phyloP scores from a whole-genome alignment of 306 rosid genomes.

The Castanospermum australe region DNA sequence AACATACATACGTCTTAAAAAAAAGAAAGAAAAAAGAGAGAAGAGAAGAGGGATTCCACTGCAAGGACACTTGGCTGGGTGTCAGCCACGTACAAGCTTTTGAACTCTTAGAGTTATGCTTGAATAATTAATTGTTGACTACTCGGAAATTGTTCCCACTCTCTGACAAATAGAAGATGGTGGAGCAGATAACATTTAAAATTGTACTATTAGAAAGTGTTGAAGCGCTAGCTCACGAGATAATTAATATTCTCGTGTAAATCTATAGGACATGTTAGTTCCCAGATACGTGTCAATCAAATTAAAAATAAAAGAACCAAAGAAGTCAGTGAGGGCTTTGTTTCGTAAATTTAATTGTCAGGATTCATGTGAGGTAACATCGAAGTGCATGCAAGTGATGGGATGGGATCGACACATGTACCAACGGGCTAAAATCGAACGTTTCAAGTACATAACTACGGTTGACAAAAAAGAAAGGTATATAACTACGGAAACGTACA shows the following conservation, averaged over 20 bases:
- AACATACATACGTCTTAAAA: neutral
- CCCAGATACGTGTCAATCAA: slow-evolving; percentile 24
- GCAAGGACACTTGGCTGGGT: slow-evolving; percentile 24
- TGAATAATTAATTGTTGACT: slow-evolving; percentile 27
- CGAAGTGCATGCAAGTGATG: neutral
- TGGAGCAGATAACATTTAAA: slow-evolving; percentile 4
- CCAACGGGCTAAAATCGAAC: too few species aligned
- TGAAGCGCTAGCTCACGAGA: slow-evolving; percentile 32
- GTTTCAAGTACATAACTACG: too few species aligned
- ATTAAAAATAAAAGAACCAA: neutral
- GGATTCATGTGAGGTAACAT: neutral
- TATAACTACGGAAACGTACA: too few species aligned
- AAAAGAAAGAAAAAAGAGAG: neutral
- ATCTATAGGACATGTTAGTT: neutral
- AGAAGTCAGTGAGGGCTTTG: slow-evolving; percentile 8
- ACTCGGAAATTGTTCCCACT: slow-evolving; percentile 34
- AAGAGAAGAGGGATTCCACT: neutral
- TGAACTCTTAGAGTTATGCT: slow-evolving; percentile 8
- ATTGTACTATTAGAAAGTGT: slow-evolving; percentile 2
- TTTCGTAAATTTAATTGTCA: slow-evolving; percentile 31
- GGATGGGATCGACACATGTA: too few species aligned
- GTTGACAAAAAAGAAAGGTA: too few species aligned
- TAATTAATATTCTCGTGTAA: slow-evolving; percentile 8
- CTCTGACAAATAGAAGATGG: neutral
- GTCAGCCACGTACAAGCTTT: slow-evolving; percentile 36